Percentiles rank a stretch among this genome's conserved stretches.
phyloP scores from a whole-genome alignment of 1,284 basidiomycete species.

The Pseudozyma hubeiensis region DNA sequence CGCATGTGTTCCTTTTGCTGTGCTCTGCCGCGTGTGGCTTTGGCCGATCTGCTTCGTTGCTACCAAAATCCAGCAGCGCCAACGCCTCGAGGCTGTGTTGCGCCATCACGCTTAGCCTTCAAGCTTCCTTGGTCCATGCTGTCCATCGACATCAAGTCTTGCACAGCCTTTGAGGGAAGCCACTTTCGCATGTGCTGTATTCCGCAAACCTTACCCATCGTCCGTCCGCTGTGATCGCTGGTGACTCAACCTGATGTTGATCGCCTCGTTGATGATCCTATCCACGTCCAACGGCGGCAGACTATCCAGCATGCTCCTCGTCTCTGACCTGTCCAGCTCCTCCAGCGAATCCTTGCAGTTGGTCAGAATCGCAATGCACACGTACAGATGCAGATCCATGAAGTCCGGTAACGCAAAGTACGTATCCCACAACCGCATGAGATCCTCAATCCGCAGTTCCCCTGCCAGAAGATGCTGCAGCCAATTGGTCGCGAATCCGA shows the following conservation, averaged over 20 bases:
- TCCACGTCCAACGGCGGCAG: slow-evolving; percentile 67
- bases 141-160: too few relatives aligned
- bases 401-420: slow-evolving; percentile 67
- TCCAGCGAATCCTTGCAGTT: slow-evolving; percentile 68
- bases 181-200: too few relatives aligned
- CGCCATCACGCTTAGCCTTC: too few relatives aligned
- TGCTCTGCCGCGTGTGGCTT: too few relatives aligned
- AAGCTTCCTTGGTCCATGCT: too few relatives aligned
- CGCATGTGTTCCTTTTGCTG: too few relatives aligned
- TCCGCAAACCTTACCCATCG: slow-evolving; percentile 7
- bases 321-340: slow-evolving; percentile 67
- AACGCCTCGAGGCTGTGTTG: too few relatives aligned
- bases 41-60: too few relatives aligned
- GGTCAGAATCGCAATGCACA: slow-evolving; percentile 68
- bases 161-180: too few relatives aligned
- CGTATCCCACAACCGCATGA: slow-evolving; percentile 68
- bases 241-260: slow-evolving; percentile 64
- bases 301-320: slow-evolving; percentile 66
- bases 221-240: slow-evolving; percentile 47
- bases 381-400: slow-evolving; percentile 68
- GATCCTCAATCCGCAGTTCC: slow-evolving; percentile 65
- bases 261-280: slow-evolving; percentile 66
- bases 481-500: slow-evolving; percentile 66
- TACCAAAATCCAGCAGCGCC: too few relatives aligned
- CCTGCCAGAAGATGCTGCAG: slow-evolving; percentile 64